Percentiles rank a stretch among this genome's conserved stretches.
Evolutionary conservation across 2,329 filamentous ascomycete species (phyloP).

Genomic region (Sporothrix phasma): DNA sequence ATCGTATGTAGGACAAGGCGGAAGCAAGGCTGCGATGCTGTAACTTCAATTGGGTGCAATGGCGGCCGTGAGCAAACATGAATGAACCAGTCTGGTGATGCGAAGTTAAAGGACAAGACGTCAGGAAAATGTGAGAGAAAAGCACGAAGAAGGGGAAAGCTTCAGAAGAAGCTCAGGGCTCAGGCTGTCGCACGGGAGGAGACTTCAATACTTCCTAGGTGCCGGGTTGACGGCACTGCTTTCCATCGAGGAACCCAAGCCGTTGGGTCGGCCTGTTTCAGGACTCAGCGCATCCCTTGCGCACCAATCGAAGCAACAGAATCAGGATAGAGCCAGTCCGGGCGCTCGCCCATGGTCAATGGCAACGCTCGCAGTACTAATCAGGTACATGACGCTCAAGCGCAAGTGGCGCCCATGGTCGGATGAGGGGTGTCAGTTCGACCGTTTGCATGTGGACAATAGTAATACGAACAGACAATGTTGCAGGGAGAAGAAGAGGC

Average conservation of each 20-base stretch:
- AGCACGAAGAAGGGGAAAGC: background rate
- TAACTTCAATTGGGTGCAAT: background rate
- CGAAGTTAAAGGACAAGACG: background rate
- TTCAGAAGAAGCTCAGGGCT: background rate
- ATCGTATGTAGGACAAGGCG: background rate
- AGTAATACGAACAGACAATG: no score
- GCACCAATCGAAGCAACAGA: background rate
- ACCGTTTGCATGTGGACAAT: background rate
- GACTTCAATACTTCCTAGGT: background rate
- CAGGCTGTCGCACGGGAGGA: background rate
- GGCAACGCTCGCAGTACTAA: background rate
- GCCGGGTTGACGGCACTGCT: background rate
- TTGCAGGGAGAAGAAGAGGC: background rate
- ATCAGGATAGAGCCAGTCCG: background rate
- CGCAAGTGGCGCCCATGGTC: background rate
- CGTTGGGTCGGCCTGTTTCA: constrained; percentile 9
- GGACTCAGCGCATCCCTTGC: constrained; percentile 5
- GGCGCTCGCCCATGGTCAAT: background rate
- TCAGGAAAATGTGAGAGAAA: background rate
- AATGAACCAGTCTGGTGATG: no score
- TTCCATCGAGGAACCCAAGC: constrained; percentile 9
- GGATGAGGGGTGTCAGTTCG: background rate
- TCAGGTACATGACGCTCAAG: background rate
- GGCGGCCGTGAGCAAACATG: no score
- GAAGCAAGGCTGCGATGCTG: background rate